phyloP scores from a whole-genome alignment of 768 basidiomycete species.

The Phanerodontia chrysosporium region DNA sequence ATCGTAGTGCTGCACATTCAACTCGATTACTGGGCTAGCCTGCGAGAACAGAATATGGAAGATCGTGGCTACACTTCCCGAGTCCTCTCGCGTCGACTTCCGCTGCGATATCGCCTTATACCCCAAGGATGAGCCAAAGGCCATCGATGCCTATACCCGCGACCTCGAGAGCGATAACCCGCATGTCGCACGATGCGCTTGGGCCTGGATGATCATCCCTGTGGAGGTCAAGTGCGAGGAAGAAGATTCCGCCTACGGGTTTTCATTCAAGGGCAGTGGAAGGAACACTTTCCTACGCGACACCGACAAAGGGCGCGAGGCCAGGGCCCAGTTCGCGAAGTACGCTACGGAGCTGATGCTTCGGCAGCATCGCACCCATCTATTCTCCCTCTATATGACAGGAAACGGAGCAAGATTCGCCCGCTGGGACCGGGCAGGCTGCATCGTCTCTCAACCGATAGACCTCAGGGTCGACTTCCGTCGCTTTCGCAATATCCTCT shows the following conservation, averaged over 20 bases:
- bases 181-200: not conserved
- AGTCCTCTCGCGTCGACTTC: no score
- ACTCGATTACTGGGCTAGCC: no score
- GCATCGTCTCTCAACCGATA: not conserved
- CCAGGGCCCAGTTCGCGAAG: not conserved
- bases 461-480: not conserved
- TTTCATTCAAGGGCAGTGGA: not conserved
- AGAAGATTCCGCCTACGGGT: not conserved
- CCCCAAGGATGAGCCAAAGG: not conserved
- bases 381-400: not conserved
- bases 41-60: no score
- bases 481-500: not conserved
- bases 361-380: slow-evolving; percentile 6
- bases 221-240: not conserved
- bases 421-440: slow-evolving; percentile 3
- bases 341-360: slow-evolving; percentile 1
- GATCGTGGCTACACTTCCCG: no score
- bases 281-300: not conserved
- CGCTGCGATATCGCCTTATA: not conserved
- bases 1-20: no score
- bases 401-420: not conserved
- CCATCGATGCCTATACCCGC: not conserved
- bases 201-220: not conserved
- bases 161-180: not conserved
- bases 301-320: not conserved